Conservation (phyloP, 306 rosid genomes). For the Arachis stenosperma region DNA sequence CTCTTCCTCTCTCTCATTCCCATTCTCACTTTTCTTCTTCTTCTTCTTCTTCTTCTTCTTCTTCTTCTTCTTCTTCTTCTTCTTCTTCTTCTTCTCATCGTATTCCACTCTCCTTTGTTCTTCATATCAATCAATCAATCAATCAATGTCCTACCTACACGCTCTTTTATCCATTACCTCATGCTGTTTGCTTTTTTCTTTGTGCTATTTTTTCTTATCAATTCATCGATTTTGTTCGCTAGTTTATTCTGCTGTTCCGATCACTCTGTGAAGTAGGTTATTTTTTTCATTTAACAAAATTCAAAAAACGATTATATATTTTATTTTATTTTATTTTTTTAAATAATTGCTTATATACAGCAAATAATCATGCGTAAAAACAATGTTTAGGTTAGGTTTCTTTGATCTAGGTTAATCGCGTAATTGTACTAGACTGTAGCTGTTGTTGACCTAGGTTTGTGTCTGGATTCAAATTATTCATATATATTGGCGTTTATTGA, state of each 20-base stretch:
- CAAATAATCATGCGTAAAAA: not conserved
- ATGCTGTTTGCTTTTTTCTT: not conserved
- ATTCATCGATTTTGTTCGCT: not conserved
- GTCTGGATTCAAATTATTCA: not conserved
- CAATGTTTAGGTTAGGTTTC: slow-evolving; percentile 9
- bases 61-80: not conserved
- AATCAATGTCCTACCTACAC: not conserved
- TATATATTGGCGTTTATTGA: not conserved
- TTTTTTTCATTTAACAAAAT: not conserved
- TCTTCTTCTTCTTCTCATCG: not conserved
- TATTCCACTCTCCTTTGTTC: not conserved
- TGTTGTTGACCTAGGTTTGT: not conserved
- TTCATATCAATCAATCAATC: not conserved
- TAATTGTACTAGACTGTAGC: slow-evolving; percentile 8
- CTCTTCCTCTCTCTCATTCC: not conserved
- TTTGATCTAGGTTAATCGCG: not conserved
- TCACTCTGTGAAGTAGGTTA: not conserved
- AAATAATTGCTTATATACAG: not conserved
- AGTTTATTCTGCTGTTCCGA: not conserved
- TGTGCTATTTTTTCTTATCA: not conserved
- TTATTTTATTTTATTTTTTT: not conserved
- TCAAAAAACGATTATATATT: no score
- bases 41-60: not conserved
- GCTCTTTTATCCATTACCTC: not conserved
- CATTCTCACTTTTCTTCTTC: not conserved